These are phyloP conservation scores for Peniophora sp. DNA, from an alignment of 1,284 basidiomycete genomes.

Conservation along the genomic window DNA sequence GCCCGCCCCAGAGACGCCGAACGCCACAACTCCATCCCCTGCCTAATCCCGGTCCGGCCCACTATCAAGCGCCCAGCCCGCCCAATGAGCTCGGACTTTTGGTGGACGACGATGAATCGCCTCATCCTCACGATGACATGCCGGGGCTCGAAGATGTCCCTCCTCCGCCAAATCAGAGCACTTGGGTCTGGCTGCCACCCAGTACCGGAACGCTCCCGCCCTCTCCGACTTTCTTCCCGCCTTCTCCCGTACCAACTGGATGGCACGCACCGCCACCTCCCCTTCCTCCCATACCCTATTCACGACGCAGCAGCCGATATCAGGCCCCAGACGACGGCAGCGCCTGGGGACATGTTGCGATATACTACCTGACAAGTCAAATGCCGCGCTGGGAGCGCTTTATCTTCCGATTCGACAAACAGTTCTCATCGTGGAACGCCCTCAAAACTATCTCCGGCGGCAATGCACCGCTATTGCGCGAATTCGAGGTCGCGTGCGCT, in stretches of 20 bases:
- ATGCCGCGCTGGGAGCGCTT: constrained; percentile 76
- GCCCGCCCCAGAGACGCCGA: constrained; percentile 9
- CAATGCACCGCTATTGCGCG: constrained; percentile 58
- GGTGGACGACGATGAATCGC: background rate
- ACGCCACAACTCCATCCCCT: constrained; percentile 5
- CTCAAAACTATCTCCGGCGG: constrained; percentile 63
- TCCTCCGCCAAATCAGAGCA: constrained; percentile 15
- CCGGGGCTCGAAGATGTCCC: background rate
- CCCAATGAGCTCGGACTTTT: background rate
- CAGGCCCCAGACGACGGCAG: constrained; percentile 23
- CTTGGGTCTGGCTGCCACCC: constrained; percentile 20
- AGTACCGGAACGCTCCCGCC: constrained; percentile 3
- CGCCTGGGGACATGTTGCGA: constrained; percentile 71
- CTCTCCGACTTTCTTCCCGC: constrained; percentile 3
- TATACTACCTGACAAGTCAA: constrained; percentile 67
- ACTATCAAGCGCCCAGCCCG: background rate
- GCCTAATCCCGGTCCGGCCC: background rate
- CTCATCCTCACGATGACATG: constrained; percentile 1
- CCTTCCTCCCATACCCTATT: constrained; percentile 10
- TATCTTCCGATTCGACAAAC: constrained; percentile 67
- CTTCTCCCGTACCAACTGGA: background rate
- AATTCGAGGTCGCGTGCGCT: constrained; percentile 68
- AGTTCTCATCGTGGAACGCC: constrained; percentile 61
- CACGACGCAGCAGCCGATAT: constrained; percentile 16
- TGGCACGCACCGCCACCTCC: constrained; percentile 6